Evolutionary conservation across 768 basidiomycete species (phyloP), one percentile per base, ranked within the genome.

Genomic region (Daedalea quercina): DNA sequence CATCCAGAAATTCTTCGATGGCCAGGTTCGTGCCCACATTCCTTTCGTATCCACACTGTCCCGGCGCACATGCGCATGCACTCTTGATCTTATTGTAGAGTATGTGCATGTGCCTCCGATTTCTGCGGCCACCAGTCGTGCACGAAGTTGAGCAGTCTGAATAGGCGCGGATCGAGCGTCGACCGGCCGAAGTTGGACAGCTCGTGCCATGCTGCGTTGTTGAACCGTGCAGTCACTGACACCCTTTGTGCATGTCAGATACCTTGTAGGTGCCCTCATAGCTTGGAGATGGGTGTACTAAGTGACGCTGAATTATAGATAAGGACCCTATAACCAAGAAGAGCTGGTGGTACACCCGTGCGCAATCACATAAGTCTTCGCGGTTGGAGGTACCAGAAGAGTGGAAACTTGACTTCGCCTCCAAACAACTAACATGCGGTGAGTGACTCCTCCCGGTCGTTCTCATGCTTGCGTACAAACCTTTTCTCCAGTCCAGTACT

Each of bases 351-450:
- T 88, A 73, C 56, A 84, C 80, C 3, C 66, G 68, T 47, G 73
- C 82, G 12, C 73, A 78, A 3, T 63, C 68, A 2, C 67, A 73
- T n/a, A 77, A 68, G 55, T 65, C 59, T 4, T 63, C 67, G 13
- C 76, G 78, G 23, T 58, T 73, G 17, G 77, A 81, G 56, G 71
- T 89, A 19, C 84, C 85, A 17, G 69, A 74, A 0, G 49, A 64
- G 2, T 77, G 69, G 64, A 85, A 80, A 60, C 64, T 70, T 2
- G 65, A 65, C 42, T 89, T 89, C 53, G 62, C 69, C 9, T 60
- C 66, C 25, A 85, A 84, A 56, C 69, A 72, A 37, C 80, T 89
- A n/a, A 82, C 82, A 44, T 87, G 84, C 54, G 82, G 87, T 87
- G 60, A 56, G 79, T 67, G 34, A 40, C 31, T 17, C 7, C 15